phyloP scores from a whole-genome alignment of 2,329 filamentous ascomycete species.

The Pseudogymnoascus sp. region DNA sequence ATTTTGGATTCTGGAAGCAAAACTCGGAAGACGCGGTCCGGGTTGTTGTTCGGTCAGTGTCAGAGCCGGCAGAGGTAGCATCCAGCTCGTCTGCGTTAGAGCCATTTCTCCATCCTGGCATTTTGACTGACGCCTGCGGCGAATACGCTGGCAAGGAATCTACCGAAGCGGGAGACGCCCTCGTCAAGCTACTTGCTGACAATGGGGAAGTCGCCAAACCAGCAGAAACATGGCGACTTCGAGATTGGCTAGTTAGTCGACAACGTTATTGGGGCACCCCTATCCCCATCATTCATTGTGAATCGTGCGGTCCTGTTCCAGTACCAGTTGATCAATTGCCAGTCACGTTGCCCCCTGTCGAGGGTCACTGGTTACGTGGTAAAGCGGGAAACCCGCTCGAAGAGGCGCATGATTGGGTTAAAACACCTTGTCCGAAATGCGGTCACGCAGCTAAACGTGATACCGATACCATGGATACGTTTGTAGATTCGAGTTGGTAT shows the following conservation, averaged over 20 bases:
- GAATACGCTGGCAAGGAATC: slow-evolving; percentile 57
- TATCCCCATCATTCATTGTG: slow-evolving; percentile 80
- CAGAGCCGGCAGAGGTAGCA: slow-evolving; percentile 36
- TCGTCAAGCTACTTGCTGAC: slow-evolving; percentile 47
- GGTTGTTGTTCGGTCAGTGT: slow-evolving; percentile 44
- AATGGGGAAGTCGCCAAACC: slow-evolving; percentile 48
- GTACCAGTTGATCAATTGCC: slow-evolving; percentile 71
- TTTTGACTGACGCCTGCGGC: slow-evolving; percentile 58
- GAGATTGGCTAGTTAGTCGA: slow-evolving; percentile 88
- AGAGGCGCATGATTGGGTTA: slow-evolving; percentile 61
- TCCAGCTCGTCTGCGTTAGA: slow-evolving; percentile 37
- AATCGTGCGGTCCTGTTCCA: slow-evolving; percentile 66
- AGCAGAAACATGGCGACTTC: slow-evolving; percentile 68
- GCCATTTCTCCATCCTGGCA: slow-evolving; percentile 57
- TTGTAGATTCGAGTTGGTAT: slow-evolving; percentile 94
- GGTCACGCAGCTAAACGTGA: slow-evolving; percentile 63
- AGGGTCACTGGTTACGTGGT: slow-evolving; percentile 58
- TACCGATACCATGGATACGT: slow-evolving; percentile 94
- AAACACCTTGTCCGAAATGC: slow-evolving; percentile 69
- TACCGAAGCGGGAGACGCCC: slow-evolving; percentile 48
- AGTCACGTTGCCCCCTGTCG: slow-evolving; percentile 62
- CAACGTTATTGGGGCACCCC: slow-evolving; percentile 89
- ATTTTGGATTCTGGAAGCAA: slow-evolving; percentile 70
- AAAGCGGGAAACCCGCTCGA: slow-evolving; percentile 72
- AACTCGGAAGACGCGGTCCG: slow-evolving; percentile 56